Base-by-base conservation (phyloP, 2,329 filamentous ascomycete species). In the Cladophialophora exuberans region DNA sequence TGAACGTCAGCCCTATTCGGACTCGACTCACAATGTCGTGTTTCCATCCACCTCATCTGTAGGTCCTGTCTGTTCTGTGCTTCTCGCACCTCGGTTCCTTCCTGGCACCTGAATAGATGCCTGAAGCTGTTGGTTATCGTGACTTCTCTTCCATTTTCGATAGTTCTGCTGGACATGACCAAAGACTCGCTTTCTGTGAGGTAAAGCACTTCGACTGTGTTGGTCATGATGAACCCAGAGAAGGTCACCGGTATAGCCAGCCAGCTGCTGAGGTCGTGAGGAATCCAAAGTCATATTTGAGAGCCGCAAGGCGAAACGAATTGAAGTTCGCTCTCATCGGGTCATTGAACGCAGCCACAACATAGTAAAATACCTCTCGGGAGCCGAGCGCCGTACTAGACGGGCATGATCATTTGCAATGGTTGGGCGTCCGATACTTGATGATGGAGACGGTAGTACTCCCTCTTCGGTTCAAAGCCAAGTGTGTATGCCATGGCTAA, bases 61-160 rank as follows among this genome's bases (percentile, higher is more conserved):
- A n/a, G n/a, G n/a, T n/a, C n/a, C n/a, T n/a, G n/a, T n/a, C n/a
- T n/a, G n/a, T n/a, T n/a, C n/a, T 3, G 30, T 15, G 30, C 15
- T 15, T 33, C 11, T 15, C 6, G 30, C 30, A 33, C 11, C 15
- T 15, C 4, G 11, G 7, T 11, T 33, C 30, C 30, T 33, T 13
- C 25, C 22, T 10, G 42, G 26, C 42, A 31, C 17, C 25, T 18
- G 42, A 20, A 45, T 45, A 17, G 42, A 45, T 11, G 42, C 42
- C 17, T 45, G 42, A 23, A 45, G 20, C 26, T 45, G 42, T 18
- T 30, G 23, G 25, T 45, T 45, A 18, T 45, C 42, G 20, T 31
- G 42, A 11, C 6, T 30, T 10, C 42, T 45, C 25, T 45, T 45
- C 30, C 44, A 47, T 47, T 47, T 35, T 26, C 30, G 44, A 11